Evolutionary conservation across 2,329 filamentous ascomycete species (phyloP), one percentile per base, ranked within the genome.

Genomic region (Ploettnerulaceae sp.): DNA sequence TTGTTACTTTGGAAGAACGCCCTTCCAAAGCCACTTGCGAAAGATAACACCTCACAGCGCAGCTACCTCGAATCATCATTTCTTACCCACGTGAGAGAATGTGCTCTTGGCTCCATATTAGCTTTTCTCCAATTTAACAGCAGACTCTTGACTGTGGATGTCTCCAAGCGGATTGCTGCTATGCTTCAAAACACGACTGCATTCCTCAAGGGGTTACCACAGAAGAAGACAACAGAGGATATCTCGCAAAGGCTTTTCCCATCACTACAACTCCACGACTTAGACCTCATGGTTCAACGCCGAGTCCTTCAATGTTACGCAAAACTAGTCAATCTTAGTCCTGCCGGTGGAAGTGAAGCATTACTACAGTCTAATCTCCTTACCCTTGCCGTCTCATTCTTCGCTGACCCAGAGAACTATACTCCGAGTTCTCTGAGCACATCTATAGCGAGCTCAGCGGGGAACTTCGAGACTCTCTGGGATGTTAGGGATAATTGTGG

Each of bases 1-100:
- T 80, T 98, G 46, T 71, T 98, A 7, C 72, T 98, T 5, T 98
- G 93, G 93, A 95, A 95, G 67, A 98, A 97, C 66, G 91, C 93
- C 0, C 74, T 98, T 8, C 91, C 94, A 0, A 95, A 94, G 61
- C 91, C 94, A 5, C 69, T 97, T n/a, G 84, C 89, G 25, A 94
- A 89, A 64, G 91, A 97, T 57, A 94, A 93, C 56, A 88, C 89
- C 40, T 80, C 84, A 0, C 82, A 91, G 53, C 80, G 90, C 43
- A 91, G 86, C 53, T 76, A 89, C 40, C 72, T 97, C 6, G 94
- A 98, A 64, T 82, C 91, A 3, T 95, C 89, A 28, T 98, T 96
- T 61, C 73, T 98, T 12, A 86, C 90, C 0, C 93, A 98, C 65
- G 91, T 98, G 14, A 78, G 93, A 59, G 93, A 98, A 67, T 97